Evolutionary conservation across 768 basidiomycete genomes (phyloP), one percentile per base, ranked within the genome.

Genomic region (Cyclocybe cylindracea): DNA sequence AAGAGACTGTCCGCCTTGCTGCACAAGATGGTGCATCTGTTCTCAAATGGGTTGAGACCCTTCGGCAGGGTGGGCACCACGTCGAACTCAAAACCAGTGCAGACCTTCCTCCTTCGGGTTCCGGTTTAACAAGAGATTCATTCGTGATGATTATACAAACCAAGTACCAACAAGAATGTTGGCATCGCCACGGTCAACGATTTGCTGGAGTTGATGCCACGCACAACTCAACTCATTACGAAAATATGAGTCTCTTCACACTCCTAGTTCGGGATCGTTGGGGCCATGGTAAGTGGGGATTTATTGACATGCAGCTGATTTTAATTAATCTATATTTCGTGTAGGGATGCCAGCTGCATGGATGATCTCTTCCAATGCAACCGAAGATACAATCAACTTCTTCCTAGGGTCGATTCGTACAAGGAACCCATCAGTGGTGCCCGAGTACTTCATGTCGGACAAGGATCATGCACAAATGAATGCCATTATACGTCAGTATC

Each of bases 291-390:
- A n/a, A n/a, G n/a, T n/a, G n/a, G n/a, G n/a, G n/a, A n/a, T n/a
- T n/a, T n/a, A n/a, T n/a, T n/a, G n/a, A n/a, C n/a, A n/a, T n/a
- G n/a, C n/a, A n/a, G n/a, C n/a, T n/a, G n/a, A n/a, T n/a, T n/a
- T n/a, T n/a, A n/a, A n/a, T n/a, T n/a, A n/a, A n/a, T n/a, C n/a
- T n/a, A n/a, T n/a, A n/a, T n/a, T n/a, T n/a, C n/a, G n/a, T n/a
- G n/a, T n/a, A n/a, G n/a, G n/a, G 1, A 59, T 62, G 44, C 59
- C 63, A 2, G 41, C 46, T 9, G 55, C 55, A 1, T 65, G 56
- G 57, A 53, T 65, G 54, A 39, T 62, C 13, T 39, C 59, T 1
- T 62, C 63, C 3, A 54, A 59, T 36, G 55, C 42, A 4, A 53
- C 48, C 2, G 57, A 51, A 24, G 51, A 46, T 6, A 64, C 63